Conservation (phyloP, 495 filamentous ascomycete genomes). For the Daldinia concentrica region DNA sequence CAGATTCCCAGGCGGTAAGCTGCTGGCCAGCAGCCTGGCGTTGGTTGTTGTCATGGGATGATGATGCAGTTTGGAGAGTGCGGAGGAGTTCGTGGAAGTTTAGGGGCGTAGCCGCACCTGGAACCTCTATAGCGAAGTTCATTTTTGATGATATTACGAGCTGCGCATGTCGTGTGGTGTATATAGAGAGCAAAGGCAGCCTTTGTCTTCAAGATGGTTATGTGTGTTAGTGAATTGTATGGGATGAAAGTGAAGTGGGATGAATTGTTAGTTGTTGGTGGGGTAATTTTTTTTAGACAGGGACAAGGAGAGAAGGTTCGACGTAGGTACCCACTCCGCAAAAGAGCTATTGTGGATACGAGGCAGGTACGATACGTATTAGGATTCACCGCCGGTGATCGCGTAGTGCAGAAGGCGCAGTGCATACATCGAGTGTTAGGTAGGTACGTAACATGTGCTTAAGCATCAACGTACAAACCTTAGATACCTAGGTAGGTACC, state of each 20-base stretch:
- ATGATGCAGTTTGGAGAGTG: conserved; percentile 74
- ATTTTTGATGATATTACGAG: conserved; percentile 44
- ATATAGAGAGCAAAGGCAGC: background rate
- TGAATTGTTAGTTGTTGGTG: conserved; percentile 6
- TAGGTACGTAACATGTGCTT: background rate
- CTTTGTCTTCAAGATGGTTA: background rate
- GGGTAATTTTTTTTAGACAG: conserved; percentile 1
- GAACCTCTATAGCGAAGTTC: conserved; percentile 64
- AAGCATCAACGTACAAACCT: background rate
- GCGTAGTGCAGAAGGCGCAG: background rate
- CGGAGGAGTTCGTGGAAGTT: conserved; percentile 73
- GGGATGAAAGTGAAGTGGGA: conserved; percentile 2
- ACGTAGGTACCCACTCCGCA: background rate
- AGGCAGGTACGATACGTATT: background rate
- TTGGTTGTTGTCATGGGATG: conserved; percentile 76
- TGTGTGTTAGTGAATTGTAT: background rate
- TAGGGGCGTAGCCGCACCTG: conserved; percentile 63
- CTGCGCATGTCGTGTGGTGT: background rate
- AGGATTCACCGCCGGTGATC: conserved; percentile 4
- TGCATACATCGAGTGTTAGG: background rate
- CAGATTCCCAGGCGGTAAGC: conserved; percentile 83
- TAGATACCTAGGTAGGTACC: too few species aligned
- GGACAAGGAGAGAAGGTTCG: background rate
- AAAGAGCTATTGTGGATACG: conserved; percentile 8
- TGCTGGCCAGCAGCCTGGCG: conserved; percentile 84